These are phyloP conservation scores for Phanerochaete sordida DNA, from an alignment of 768 basidiomycete species.

Conservation along the genomic window DNA sequence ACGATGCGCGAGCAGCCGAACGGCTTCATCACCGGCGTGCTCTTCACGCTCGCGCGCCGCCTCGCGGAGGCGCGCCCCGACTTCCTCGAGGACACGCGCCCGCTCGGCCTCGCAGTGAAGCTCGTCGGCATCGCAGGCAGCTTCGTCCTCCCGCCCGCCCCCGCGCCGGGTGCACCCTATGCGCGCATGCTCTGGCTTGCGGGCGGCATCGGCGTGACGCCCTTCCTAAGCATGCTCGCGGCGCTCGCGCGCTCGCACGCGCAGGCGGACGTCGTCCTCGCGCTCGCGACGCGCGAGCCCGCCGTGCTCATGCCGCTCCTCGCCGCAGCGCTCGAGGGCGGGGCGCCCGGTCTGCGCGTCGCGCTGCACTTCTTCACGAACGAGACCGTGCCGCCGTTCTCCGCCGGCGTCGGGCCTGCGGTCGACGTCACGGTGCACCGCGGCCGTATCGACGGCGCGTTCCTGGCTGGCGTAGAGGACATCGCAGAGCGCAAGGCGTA, in stretches of 20 bases:
- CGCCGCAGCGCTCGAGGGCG: background rate
- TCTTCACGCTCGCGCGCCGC: slow-evolving; percentile 48
- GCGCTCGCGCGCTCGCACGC: slow-evolving; percentile 10
- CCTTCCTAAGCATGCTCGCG: slow-evolving; percentile 51
- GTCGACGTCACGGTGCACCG: slow-evolving; percentile 15
- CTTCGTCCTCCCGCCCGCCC: slow-evolving; percentile 26
- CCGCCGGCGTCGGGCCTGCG: background rate
- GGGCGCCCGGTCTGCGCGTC: slow-evolving; percentile 21
- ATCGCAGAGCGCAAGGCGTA: slow-evolving; percentile 32
- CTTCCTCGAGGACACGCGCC: slow-evolving; percentile 35
- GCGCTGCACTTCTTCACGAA: slow-evolving; percentile 40
- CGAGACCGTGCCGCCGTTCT: background rate
- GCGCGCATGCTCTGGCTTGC: slow-evolving; percentile 50
- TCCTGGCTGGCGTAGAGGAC: slow-evolving; percentile 9
- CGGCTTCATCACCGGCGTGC: slow-evolving; percentile 51
- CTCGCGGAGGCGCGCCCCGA: slow-evolving; percentile 38
- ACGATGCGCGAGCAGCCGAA: slow-evolving; percentile 56
- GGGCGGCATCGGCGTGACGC: slow-evolving; percentile 64
- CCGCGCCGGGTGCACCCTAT: background rate
- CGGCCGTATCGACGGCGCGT: slow-evolving; percentile 17
- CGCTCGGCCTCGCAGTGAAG: slow-evolving; percentile 38
- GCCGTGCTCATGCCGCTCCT: slow-evolving; percentile 46
- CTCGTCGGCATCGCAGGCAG: slow-evolving; percentile 53
- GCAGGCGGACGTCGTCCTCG: slow-evolving; percentile 38
- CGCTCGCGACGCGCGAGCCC: slow-evolving; percentile 52